phyloP scores from a whole-genome alignment of 805 yeast genomes.

The Yarrowia bubula region DNA sequence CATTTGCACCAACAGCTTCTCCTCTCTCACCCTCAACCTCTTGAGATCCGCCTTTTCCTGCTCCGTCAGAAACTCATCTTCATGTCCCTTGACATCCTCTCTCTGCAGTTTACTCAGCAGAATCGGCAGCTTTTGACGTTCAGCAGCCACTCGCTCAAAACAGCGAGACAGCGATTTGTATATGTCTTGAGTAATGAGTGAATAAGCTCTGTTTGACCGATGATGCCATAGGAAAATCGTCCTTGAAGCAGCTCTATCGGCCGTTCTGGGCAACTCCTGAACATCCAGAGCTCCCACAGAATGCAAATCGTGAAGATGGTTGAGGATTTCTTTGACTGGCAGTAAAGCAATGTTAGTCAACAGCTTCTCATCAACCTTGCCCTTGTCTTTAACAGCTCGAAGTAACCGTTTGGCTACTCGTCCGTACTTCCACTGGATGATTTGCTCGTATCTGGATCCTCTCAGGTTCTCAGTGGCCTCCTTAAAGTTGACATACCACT shows the following conservation, averaged over 20 bases:
- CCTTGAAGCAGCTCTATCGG: constrained; percentile 86
- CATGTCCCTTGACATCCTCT: constrained; percentile 85
- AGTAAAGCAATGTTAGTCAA: constrained; percentile 72
- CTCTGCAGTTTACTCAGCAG: constrained; percentile 78
- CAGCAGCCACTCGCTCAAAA: constrained; percentile 36
- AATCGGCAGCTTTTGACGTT: constrained; percentile 59
- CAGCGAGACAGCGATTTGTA: constrained; percentile 51
- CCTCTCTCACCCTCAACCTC: constrained; percentile 44
- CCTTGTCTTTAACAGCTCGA: constrained; percentile 68
- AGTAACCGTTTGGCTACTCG: constrained; percentile 66
- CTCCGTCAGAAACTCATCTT: constrained; percentile 67
- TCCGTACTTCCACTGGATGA: constrained; percentile 40
- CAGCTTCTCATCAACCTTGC: constrained; percentile 79
- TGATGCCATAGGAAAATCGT: constrained; percentile 81
- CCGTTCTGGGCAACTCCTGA: constrained; percentile 91
- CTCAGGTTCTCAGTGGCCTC: constrained; percentile 35
- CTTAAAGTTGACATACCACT: constrained; percentile 44
- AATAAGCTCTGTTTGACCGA: constrained; percentile 52
- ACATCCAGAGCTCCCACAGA: constrained; percentile 73
- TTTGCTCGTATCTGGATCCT: constrained; percentile 39
- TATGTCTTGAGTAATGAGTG: constrained; percentile 48
- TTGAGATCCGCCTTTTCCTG: constrained; percentile 73
- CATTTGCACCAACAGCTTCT: constrained; percentile 38
- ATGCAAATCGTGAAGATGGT: constrained; percentile 63
- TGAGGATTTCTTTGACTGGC: constrained; percentile 73